phyloP scores from a whole-genome alignment of 352 stramenopile genomes.

The Globisporangium perplexum region DNA sequence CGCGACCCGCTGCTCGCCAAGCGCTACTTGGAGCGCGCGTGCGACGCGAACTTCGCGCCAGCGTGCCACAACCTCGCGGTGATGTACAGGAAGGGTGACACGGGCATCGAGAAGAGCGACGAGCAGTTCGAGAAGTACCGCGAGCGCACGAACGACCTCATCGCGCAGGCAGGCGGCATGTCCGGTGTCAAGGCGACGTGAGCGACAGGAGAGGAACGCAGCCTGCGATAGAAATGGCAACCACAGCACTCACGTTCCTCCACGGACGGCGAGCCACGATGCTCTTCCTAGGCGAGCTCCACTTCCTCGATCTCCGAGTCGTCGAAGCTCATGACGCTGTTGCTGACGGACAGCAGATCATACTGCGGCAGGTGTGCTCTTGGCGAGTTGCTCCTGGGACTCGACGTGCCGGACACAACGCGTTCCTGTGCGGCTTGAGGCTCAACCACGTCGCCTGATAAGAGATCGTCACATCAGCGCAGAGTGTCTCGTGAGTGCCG shows the following conservation, averaged over 20 bases:
- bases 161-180: slow-evolving; percentile 69
- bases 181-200: slow-evolving; percentile 29
- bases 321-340: slow-evolving; percentile 30
- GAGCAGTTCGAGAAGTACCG: slow-evolving; percentile 68
- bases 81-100: slow-evolving; percentile 87
- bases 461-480: background rate
- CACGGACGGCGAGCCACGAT: background rate
- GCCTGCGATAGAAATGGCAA: background rate
- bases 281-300: slow-evolving; percentile 18
- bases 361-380: background rate
- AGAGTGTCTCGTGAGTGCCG: background rate
- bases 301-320: slow-evolving; percentile 66
- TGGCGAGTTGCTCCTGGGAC: slow-evolving; percentile 1
- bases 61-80: slow-evolving; percentile 87
- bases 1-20: slow-evolving; percentile 58
- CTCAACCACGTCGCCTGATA: background rate
- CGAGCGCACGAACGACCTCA: slow-evolving; percentile 68
- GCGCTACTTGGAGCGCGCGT: slow-evolving; percentile 63
- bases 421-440: background rate
- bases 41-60: slow-evolving; percentile 80
- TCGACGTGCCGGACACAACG: background rate
- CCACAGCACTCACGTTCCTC: background rate
- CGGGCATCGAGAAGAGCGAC: slow-evolving; percentile 57
- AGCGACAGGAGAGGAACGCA: slow-evolving; percentile 5
- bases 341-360: background rate